A percentile compares a stretch with the other conserved stretches of the same genome.
Evolutionary conservation across 345 rosid species (phyloP).

Genomic region (Acer yangbiense): DNA sequence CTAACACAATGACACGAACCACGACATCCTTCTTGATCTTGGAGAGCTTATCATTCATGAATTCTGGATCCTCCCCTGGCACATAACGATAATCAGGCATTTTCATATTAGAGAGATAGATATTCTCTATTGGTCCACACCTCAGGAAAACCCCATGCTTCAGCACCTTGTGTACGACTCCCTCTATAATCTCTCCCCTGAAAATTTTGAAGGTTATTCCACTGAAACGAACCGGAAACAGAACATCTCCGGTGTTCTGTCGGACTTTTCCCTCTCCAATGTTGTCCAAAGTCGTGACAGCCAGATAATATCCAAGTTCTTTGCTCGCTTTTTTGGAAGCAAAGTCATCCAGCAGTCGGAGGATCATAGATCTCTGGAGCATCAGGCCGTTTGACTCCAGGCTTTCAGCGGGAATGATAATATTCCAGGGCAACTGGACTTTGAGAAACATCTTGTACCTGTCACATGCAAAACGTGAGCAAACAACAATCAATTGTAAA

Average conservation of each 20-base stretch:
- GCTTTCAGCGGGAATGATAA: slow-evolving; percentile 65
- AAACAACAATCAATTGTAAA: background rate
- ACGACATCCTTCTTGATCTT: slow-evolving; percentile 57
- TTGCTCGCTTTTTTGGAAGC: slow-evolving; percentile 62
- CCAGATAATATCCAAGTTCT: slow-evolving; percentile 70
- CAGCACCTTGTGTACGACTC: slow-evolving; percentile 68
- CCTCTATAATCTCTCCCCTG: slow-evolving; percentile 76
- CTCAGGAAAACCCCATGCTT: slow-evolving; percentile 85
- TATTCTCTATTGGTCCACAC: slow-evolving; percentile 64
- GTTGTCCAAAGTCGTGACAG: slow-evolving; percentile 58
- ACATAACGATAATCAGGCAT: slow-evolving; percentile 69
- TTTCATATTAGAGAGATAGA: slow-evolving; percentile 57
- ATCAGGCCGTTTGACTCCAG: slow-evolving; percentile 70
- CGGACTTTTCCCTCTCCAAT: slow-evolving; percentile 81
- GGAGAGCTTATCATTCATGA: slow-evolving; percentile 61
- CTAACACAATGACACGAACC: slow-evolving; percentile 69
- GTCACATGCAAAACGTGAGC: background rate
- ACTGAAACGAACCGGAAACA: slow-evolving; percentile 74
- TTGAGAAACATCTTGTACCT: slow-evolving; percentile 64
- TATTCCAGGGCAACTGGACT: slow-evolving; percentile 79
- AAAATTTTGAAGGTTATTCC: slow-evolving; percentile 80
- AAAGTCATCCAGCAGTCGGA: slow-evolving; percentile 63
- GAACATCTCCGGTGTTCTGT: slow-evolving; percentile 66
- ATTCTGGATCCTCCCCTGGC: slow-evolving; percentile 70
- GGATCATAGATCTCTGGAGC: slow-evolving; percentile 64